phyloP scores from a whole-genome alignment of 2,329 filamentous ascomycete species.

The Drechmeria coniospora region DNA sequence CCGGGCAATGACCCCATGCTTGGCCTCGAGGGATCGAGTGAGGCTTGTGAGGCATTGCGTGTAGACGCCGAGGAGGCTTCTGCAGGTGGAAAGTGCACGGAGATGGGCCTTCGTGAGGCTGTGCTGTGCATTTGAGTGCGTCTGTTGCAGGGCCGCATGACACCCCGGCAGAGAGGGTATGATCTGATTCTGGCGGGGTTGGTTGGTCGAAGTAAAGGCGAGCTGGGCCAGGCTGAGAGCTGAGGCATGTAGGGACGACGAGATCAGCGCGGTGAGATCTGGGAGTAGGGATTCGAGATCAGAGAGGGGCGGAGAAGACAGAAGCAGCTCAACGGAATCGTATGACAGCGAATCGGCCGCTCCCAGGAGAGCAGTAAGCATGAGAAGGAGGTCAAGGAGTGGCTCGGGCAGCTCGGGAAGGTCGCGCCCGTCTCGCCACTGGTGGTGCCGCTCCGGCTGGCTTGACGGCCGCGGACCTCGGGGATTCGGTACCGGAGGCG shows the following conservation, averaged over 20 bases:
- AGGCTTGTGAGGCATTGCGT: constrained; percentile 24
- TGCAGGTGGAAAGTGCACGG: constrained; percentile 20
- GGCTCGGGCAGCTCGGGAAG: constrained; percentile 21
- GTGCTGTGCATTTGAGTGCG: constrained; percentile 14
- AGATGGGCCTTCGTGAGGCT: constrained; percentile 24
- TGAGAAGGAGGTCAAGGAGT: constrained; percentile 36
- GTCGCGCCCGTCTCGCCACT: constrained; percentile 4
- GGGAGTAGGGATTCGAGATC: constrained; percentile 32
- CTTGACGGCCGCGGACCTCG: constrained; percentile 2
- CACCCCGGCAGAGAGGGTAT: constrained; percentile 32
- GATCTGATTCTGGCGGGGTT: constrained; percentile 41
- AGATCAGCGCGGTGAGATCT: constrained; percentile 29
- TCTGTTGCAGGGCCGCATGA: constrained; percentile 19
- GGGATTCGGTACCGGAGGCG: constrained; percentile 13
- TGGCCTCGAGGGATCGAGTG: constrained; percentile 35
- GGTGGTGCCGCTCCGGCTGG: constrained; percentile 2
- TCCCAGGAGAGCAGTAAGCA: constrained; percentile 34
- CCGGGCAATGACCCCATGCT: constrained; percentile 36
- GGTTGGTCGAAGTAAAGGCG: constrained; percentile 32
- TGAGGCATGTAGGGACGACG: constrained; percentile 30
- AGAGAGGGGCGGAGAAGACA: constrained; percentile 34
- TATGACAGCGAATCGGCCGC: constrained; percentile 18
- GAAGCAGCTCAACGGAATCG: constrained; percentile 25
- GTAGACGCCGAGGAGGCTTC: constrained; percentile 23
- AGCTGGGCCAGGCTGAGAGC: constrained; percentile 34